Conservation (phyloP, 2,329 filamentous ascomycete species). For the Claviceps quebecensis region DNA sequence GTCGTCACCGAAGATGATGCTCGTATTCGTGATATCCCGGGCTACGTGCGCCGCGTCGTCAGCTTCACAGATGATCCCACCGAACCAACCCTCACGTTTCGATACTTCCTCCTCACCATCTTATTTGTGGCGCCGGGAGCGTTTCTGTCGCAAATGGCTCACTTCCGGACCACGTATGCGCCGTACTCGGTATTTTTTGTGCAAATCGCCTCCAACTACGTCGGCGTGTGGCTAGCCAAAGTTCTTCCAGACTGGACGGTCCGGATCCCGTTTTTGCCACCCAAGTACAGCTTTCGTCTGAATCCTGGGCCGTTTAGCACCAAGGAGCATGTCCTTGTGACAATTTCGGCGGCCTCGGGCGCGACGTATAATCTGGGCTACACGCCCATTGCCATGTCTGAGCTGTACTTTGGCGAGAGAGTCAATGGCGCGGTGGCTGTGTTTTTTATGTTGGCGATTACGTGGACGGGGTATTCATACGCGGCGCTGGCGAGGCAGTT, state of each 20-base stretch:
- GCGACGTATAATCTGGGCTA: conserved; percentile 38
- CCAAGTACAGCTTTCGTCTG: conserved; percentile 32
- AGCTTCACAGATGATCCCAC: conserved; percentile 42
- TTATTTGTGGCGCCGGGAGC: conserved; percentile 43
- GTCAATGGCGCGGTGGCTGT: conserved; percentile 40
- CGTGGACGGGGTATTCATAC: conserved; percentile 44
- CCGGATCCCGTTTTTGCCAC: conserved; percentile 26
- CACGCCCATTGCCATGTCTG: conserved; percentile 36
- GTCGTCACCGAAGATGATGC: conserved; percentile 31
- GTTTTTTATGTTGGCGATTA: conserved; percentile 45
- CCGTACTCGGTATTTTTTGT: conserved; percentile 50
- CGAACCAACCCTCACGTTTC: conserved; percentile 43
- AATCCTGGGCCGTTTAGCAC: conserved; percentile 43
- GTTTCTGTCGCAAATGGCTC: conserved; percentile 41
- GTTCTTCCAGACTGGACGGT: conserved; percentile 33
- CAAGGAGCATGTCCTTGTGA: conserved; percentile 44
- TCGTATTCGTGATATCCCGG: conserved; percentile 37
- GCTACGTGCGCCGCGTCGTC: conserved; percentile 37
- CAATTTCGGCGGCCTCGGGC: conserved; percentile 38
- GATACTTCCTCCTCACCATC: conserved; percentile 41
- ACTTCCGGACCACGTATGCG: conserved; percentile 42
- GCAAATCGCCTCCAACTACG: conserved; percentile 42
- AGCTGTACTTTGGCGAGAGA: conserved; percentile 40
- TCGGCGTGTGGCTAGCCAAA: conserved; percentile 37
- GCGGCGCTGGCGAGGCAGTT: conserved; percentile 43